These are phyloP conservation scores for Candida khao-thaluensis DNA, from an alignment of 805 yeast genomes.

Conservation along the genomic window DNA sequence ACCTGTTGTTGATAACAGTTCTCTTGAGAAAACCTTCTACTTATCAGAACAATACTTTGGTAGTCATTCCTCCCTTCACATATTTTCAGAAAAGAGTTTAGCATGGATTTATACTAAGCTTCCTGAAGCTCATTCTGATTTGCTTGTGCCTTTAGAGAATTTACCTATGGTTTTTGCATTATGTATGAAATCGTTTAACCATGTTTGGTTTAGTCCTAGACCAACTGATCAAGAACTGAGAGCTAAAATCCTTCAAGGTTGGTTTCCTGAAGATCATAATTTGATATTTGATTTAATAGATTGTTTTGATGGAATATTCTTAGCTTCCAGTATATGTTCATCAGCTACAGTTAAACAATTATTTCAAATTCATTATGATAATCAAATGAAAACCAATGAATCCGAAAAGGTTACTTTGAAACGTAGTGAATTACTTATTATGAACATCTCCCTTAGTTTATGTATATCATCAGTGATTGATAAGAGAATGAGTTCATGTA, in stretches of 20 bases:
- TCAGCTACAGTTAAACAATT: conserved; percentile 18
- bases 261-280: conserved; percentile 21
- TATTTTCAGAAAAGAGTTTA: conserved; percentile 34
- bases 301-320: conserved; percentile 22
- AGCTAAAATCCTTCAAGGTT: conserved; percentile 9
- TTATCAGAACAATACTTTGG: conserved; percentile 25
- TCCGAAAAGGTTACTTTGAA: conserved; percentile 18
- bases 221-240: conserved; percentile 11
- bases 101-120: conserved; percentile 30
- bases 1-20: background rate
- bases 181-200: conserved; percentile 14
- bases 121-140: conserved; percentile 21
- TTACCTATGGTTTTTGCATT: conserved; percentile 26
- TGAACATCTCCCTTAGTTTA: conserved; percentile 30
- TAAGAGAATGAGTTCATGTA: conserved; percentile 7
- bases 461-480: conserved; percentile 25
- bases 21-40: conserved; percentile 3
- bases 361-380: conserved; percentile 26
- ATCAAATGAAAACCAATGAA: background rate
- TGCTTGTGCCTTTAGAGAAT: conserved; percentile 30
- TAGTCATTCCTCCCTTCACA: conserved; percentile 34
- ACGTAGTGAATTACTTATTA: conserved; percentile 32
- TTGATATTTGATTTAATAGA: conserved; percentile 28
- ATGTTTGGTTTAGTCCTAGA: conserved; percentile 14
- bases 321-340: conserved; percentile 23